Base-by-base conservation (phyloP, 495 filamentous ascomycete genomes). In the Parathielavia appendiculata region DNA sequence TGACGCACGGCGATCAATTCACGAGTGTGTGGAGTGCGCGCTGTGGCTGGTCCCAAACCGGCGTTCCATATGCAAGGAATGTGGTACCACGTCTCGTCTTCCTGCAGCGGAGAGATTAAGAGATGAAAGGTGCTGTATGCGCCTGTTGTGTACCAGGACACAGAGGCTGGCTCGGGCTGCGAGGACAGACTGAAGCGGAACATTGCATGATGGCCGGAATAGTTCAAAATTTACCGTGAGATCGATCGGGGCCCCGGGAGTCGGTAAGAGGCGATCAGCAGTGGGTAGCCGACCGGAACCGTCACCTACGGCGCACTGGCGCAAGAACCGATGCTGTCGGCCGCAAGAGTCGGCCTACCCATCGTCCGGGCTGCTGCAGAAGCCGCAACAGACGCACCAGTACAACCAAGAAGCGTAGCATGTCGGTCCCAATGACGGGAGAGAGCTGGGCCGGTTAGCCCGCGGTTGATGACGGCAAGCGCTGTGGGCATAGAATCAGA, bases 41-140 rank as follows among this genome's bases (percentile, higher is more conserved):
- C n/a, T n/a, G 36, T 54, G 58, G 58, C 51, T 60, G 49, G 46
- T 51, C 44, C 58, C 51, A 22, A 38, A 41, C 44, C 58, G 43
- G 44, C 48, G 57, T 60, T 55, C 35, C 38, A 32, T 8, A 30
- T 34, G 51, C 47, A 39, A 17, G 44, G 14, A 54, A 19, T 39
- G 51, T 60, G 34, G 35, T 16, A 54, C 58, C 14, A 44, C 44
- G 53, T 39, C n/a, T 41, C 23, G 20, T 54, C 23, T 23, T 22
- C 14, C 22, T 17, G 16, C 51, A n/a, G 12, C 50, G 50, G 48
- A 22, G 38, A 38, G 16, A 20, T 12, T 51, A 38, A 36, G 32
- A 51, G 48, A 51, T 32, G 10, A 38, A 51, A 17, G n/a, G n/a
- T 35, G 32, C 48, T 30, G 22, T n/a, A n/a, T 30, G 10, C 9